phyloP scores from a whole-genome alignment of 306 rosid species.

The Castanospermum australe region DNA sequence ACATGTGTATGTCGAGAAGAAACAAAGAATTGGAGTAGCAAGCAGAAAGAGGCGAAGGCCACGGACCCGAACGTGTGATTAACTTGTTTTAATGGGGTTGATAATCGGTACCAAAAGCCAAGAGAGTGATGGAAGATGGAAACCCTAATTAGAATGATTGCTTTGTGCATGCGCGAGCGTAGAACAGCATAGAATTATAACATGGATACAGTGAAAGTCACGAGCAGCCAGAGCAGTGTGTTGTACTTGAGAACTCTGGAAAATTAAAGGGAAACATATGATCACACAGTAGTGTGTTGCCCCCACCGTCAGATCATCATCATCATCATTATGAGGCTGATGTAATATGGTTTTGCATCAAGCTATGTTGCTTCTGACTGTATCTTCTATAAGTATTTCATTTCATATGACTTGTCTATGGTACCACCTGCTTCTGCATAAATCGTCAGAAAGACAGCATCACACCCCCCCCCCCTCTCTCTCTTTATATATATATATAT shows the following conservation, averaged over 20 bases:
- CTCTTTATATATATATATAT: too few species aligned
- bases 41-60: too few species aligned
- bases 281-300: slow-evolving; percentile 41
- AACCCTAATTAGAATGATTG: slow-evolving; percentile 58
- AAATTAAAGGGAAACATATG: slow-evolving; percentile 23
- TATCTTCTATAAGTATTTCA: neutral
- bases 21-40: too few species aligned
- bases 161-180: slow-evolving; percentile 62
- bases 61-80: slow-evolving; percentile 19
- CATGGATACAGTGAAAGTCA: slow-evolving; percentile 30
- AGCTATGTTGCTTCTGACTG: slow-evolving; percentile 27
- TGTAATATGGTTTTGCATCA: slow-evolving; percentile 36
- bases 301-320: slow-evolving; percentile 44
- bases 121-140: slow-evolving; percentile 27
- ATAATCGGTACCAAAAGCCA: neutral
- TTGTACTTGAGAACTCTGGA: slow-evolving; percentile 41
- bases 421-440: neutral
- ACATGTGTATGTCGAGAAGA: too few species aligned
- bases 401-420: slow-evolving; percentile 10
- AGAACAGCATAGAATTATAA: slow-evolving; percentile 46
- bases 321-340: too few species aligned
- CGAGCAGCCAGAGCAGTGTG: slow-evolving; percentile 29
- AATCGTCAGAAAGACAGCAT: slow-evolving; percentile 6
- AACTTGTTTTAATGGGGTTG: neutral
- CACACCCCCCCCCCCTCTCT: neutral